Conservation (phyloP, 345 rosid species). For the Atalantia buxifolia region DNA sequence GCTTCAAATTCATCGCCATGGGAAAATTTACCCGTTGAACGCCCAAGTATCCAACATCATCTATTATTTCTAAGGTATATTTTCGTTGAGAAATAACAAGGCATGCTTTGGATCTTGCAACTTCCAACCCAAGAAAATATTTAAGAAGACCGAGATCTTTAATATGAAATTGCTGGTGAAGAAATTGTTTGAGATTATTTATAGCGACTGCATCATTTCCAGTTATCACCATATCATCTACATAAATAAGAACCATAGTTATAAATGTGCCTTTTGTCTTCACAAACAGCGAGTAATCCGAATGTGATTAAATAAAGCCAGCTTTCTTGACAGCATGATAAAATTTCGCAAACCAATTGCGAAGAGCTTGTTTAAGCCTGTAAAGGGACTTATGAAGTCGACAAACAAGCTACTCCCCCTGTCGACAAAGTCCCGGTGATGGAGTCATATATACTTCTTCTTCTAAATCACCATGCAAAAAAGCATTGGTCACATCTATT, state of each 20-base stretch:
- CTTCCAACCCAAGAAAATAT: not conserved
- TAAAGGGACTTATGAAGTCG: too few species aligned
- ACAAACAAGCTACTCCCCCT: too few species aligned
- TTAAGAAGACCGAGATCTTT: not conserved
- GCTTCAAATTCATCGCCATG: not conserved
- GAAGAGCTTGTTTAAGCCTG: too few species aligned
- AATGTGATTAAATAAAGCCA: too few species aligned
- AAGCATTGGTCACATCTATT: too few species aligned
- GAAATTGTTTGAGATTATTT: not conserved
- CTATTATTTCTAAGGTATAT: not conserved
- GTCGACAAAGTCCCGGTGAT: too few species aligned
- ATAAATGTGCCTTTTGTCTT: too few species aligned
- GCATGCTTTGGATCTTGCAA: not conserved
- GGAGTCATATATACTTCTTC: not conserved
- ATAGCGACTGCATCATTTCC: not conserved
- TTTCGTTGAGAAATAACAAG: not conserved
- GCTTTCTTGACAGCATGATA: too few species aligned
- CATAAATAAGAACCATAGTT: too few species aligned
- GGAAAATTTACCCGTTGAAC: not conserved
- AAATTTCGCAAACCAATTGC: too few species aligned
- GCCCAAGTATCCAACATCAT: not conserved
- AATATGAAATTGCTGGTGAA: not conserved
- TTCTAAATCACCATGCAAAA: not conserved
- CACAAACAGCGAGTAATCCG: too few species aligned
- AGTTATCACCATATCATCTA: too few species aligned